Percentiles rank a stretch among this genome's conserved stretches.
phyloP scores from a whole-genome alignment of 2,329 filamentous ascomycete genomes.

The Aspergillus jensenii region DNA sequence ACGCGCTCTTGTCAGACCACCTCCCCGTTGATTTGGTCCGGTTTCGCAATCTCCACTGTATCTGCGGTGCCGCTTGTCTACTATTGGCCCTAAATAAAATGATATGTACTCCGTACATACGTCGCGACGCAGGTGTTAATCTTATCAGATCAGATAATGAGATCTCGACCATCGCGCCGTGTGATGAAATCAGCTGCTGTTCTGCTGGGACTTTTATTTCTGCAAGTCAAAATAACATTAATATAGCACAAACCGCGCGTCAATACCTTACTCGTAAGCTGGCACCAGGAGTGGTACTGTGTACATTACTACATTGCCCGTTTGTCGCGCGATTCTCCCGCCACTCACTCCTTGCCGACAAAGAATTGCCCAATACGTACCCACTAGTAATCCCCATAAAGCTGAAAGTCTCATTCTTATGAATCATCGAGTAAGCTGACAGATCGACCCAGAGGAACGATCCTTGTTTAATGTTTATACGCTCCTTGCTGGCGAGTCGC shows the following conservation, averaged over 20 bases:
- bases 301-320: neutral
- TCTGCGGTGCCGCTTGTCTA: slow-evolving; percentile 5
- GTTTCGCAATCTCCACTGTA: slow-evolving; percentile 14
- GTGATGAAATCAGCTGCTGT: too few species aligned
- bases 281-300: neutral
- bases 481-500: slow-evolving; percentile 3
- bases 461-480: slow-evolving; percentile 1
- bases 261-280: neutral
- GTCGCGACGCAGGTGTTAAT: neutral
- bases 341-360: slow-evolving; percentile 6
- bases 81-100: neutral
- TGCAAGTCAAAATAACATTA: neutral
- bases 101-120: neutral
- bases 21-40: slow-evolving; percentile 12
- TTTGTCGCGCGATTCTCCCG: neutral
- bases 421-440: slow-evolving; percentile 7
- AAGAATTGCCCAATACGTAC: slow-evolving; percentile 10
- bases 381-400: neutral
- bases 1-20: slow-evolving; percentile 19
- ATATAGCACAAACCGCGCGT: neutral
- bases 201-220: neutral
- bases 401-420: neutral
- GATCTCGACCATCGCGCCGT: too few species aligned
- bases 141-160: slow-evolving; percentile 4
- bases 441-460: neutral